These are phyloP conservation scores for Ophiostoma populinum DNA, from an alignment of 2,329 filamentous ascomycete species.

Conservation along the genomic window DNA sequence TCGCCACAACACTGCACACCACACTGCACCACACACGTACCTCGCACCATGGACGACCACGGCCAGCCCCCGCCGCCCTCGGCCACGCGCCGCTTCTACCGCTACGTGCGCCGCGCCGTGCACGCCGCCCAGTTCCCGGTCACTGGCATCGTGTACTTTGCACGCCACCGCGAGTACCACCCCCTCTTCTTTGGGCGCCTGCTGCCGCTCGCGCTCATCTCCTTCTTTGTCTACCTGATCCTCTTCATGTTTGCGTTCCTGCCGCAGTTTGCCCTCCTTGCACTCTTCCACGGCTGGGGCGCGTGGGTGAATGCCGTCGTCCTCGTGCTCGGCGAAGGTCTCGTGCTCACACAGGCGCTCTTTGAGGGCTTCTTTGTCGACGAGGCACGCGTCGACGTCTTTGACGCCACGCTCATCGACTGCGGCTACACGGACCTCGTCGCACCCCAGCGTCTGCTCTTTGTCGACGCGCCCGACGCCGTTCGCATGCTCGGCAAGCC, in stretches of 20 bases:
- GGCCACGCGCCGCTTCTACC: slow-evolving; percentile 3
- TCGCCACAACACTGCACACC: too few relatives aligned
- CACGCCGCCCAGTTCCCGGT: slow-evolving; percentile 37
- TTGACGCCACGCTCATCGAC: slow-evolving; percentile 67
- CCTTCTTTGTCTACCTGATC: slow-evolving; percentile 63
- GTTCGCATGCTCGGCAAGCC: slow-evolving; percentile 73
- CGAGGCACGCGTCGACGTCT: slow-evolving; percentile 62
- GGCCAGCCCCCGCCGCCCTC: background rate
- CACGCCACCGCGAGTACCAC: slow-evolving; percentile 60
- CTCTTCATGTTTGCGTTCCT: slow-evolving; percentile 81
- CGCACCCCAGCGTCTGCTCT: slow-evolving; percentile 45
- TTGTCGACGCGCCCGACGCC: slow-evolving; percentile 49
- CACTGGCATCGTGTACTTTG: slow-evolving; percentile 69
- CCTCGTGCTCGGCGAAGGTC: slow-evolving; percentile 66
- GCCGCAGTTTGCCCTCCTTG: slow-evolving; percentile 75
- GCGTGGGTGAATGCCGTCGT: slow-evolving; percentile 87
- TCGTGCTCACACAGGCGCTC: slow-evolving; percentile 50
- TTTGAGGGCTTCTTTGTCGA: slow-evolving; percentile 75
- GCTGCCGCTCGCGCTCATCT: slow-evolving; percentile 66
- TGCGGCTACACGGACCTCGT: slow-evolving; percentile 54
- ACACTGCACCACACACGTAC: background rate
- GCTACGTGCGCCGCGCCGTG: slow-evolving; percentile 7
- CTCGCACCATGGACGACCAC: background rate
- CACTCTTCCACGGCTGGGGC: slow-evolving; percentile 70
- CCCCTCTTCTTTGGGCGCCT: slow-evolving; percentile 65